Evolutionary conservation across 352 stramenopile species (phyloP), one percentile per base, ranked within the genome.

Genomic region (Pythium guiyangense): DNA sequence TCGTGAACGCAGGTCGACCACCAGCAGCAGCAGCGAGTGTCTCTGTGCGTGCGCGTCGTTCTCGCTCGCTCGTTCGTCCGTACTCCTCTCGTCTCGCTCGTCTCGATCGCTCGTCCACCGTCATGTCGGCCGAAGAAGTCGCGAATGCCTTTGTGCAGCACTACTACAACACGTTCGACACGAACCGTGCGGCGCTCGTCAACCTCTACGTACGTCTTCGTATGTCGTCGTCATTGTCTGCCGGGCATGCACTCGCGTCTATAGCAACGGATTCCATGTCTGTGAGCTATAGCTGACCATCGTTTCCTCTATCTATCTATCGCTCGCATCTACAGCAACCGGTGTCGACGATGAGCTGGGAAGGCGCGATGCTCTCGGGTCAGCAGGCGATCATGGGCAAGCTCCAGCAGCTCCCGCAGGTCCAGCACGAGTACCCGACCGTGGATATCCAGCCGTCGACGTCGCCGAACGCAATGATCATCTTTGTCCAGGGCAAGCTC

Each of bases 401-500:
- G 75, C 73, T 98, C 31, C 77, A 83, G 49, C 56, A 59, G 54
- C 64, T 92, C 35, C 83, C 85, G 40, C 45, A 65, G 34, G 71
- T 89, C 59, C 77, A 72, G 42, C 94, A 98, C 70, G 73, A 84
- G 62, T 85, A 83, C 57, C 86, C 94, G 58, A 94, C 80, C 4
- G 85, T 97, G 52, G 95, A 98, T 71, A 91, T 98, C 50, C 94
- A 98, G 82, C 91, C 92, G 25, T 96, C 87, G 8, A 91, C 79
- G 35, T 94, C 80, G 49, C 65, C 73, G 52, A 95, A 89, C 73
- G 84, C 91, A 40, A 96, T 98, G 69, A 79, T 98, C 66, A 98
- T 98, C 71, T 98, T 98, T 66, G 94, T 98, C 49, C 96, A 95
- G 59, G 95, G 95, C 63, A 90, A 88, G 63, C 77, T 98, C 58